phyloP scores from a whole-genome alignment of 1,139 yeast genomes.

The Hyphopichia fennica region DNA sequence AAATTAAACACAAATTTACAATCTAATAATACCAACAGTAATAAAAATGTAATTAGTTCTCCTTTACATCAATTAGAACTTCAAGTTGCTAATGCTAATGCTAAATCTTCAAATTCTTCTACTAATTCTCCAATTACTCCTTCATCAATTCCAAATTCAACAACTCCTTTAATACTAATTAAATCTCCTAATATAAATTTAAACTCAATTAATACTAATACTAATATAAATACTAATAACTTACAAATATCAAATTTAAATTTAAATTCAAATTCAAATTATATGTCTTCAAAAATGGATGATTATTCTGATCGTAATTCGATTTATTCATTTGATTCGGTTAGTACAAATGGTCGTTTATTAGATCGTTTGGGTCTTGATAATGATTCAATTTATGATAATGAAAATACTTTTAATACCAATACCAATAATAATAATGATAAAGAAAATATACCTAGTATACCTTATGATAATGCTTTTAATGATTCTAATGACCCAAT shows the following conservation, averaged over 20 bases:
- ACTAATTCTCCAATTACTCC: not conserved
- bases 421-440: not conserved
- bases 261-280: too few species aligned
- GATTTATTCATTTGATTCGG: slow-evolving; percentile 46
- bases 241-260: too few species aligned
- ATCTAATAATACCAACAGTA: not conserved
- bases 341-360: slow-evolving; percentile 43
- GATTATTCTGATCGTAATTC: slow-evolving; percentile 25
- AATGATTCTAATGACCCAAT: not conserved
- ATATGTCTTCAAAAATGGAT: not conserved
- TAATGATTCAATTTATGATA: slow-evolving; percentile 10
- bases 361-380: slow-evolving; percentile 42
- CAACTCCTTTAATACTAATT: too few species aligned
- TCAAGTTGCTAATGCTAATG: not conserved
- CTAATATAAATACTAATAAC: too few species aligned
- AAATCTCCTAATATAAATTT: too few species aligned
- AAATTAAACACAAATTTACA: not conserved
- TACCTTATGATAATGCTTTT: not conserved
- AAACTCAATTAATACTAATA: too few species aligned
- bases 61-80: not conserved
- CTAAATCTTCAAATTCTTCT: not conserved
- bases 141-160: not conserved
- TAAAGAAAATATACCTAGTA: not conserved
- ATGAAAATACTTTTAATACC: not conserved
- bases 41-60: not conserved